Conservation (phyloP, 2,329 filamentous ascomycete genomes). For the Claviceps paspali region DNA sequence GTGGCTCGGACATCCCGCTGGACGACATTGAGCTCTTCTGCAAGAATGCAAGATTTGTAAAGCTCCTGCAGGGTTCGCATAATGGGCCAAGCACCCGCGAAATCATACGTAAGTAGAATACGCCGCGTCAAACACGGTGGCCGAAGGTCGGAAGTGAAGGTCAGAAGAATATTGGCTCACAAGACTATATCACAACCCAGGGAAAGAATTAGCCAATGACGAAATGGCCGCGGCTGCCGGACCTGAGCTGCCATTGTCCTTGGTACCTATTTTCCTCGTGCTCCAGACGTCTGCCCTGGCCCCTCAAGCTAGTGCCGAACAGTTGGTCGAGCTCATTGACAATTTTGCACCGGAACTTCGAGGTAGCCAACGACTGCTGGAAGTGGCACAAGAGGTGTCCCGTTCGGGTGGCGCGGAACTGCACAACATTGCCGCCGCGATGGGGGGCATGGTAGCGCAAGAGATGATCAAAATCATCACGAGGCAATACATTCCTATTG, state of each 20-base stretch:
- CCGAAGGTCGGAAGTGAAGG: too few species aligned
- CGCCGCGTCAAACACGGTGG: neutral
- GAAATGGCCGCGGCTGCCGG: slow-evolving; percentile 31
- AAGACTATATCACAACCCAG: slow-evolving; percentile 23
- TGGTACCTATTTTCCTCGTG: slow-evolving; percentile 55
- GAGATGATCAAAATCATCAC: slow-evolving; percentile 85
- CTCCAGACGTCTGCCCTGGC: slow-evolving; percentile 38
- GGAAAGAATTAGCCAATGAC: slow-evolving; percentile 38
- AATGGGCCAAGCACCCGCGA: slow-evolving; percentile 32
- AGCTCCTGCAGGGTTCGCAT: slow-evolving; percentile 52
- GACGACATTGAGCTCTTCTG: slow-evolving; percentile 82
- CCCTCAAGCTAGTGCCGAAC: slow-evolving; percentile 28
- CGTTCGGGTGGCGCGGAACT: slow-evolving; percentile 73
- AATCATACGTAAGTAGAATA: slow-evolving; percentile 33
- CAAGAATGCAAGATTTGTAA: slow-evolving; percentile 88
- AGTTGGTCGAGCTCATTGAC: slow-evolving; percentile 35
- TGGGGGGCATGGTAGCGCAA: slow-evolving; percentile 88
- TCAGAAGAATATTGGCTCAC: too few species aligned
- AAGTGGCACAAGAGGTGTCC: slow-evolving; percentile 50
- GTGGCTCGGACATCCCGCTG: slow-evolving; percentile 41
- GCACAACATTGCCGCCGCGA: slow-evolving; percentile 79
- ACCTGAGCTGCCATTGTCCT: slow-evolving; percentile 36
- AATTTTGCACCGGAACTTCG: slow-evolving; percentile 31
- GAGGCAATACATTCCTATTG: slow-evolving; percentile 55
- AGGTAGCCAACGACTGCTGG: slow-evolving; percentile 31